Conservation (phyloP, 2,329 filamentous ascomycete species). For the Exophiala viscosa region DNA sequence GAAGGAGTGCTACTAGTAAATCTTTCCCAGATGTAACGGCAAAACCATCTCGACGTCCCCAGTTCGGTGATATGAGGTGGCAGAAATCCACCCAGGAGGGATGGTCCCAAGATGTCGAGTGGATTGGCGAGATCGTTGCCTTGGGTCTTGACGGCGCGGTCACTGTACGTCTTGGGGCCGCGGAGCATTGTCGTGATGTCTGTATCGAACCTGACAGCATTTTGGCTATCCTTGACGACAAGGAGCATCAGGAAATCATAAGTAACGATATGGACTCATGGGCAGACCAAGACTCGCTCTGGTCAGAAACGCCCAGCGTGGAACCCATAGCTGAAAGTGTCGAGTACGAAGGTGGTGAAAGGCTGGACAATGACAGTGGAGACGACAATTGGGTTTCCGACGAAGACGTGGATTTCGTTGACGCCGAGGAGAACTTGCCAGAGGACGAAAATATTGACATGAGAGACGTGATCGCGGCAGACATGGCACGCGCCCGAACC, state of each 20-base stretch:
- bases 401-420: constrained; percentile 32
- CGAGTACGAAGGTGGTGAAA: constrained; percentile 43
- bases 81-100: not conserved
- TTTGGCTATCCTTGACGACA: constrained; percentile 41
- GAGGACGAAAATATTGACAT: constrained; percentile 15
- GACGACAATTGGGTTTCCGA: constrained; percentile 42
- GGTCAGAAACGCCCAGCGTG: constrained; percentile 19
- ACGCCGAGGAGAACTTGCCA: constrained; percentile 19
- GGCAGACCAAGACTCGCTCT: constrained; percentile 31
- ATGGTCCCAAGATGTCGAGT: constrained; percentile 35
- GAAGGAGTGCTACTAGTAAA: not conserved
- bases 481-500: not conserved
- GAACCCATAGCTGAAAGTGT: constrained; percentile 35
- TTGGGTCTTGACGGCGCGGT: constrained; percentile 52
- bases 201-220: constrained; percentile 48
- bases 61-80: too few species aligned
- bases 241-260: constrained; percentile 31
- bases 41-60: too few species aligned
- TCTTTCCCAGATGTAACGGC: not conserved
- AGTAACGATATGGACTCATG: constrained; percentile 34
- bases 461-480: constrained; percentile 4
- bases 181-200: constrained; percentile 49
- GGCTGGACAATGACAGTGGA: constrained; percentile 41
- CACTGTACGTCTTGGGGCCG: constrained; percentile 52
- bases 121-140: constrained; percentile 57